phyloP scores from a whole-genome alignment of 768 basidiomycete genomes.

The Leccinum variicolor region DNA sequence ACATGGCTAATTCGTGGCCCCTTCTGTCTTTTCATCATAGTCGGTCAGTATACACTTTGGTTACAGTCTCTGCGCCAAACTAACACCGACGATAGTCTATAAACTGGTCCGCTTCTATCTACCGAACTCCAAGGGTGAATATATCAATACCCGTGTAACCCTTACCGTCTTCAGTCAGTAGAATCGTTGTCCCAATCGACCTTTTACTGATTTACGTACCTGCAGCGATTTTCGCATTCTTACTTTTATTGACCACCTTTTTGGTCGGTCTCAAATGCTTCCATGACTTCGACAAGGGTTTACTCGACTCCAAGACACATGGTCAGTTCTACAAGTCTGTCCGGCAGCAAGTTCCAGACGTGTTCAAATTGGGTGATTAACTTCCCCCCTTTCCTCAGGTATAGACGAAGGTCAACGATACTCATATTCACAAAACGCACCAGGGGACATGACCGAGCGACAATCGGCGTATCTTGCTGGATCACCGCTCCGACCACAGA shows the following conservation, averaged over 20 bases:
- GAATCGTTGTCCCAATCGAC: background rate
- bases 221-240: conserved; percentile 70
- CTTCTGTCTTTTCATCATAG: conserved; percentile 13
- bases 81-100: conserved; percentile 50
- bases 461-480: conserved; percentile 30
- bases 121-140: conserved; percentile 50
- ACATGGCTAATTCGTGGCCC: conserved; percentile 4
- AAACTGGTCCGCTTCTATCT: conserved; percentile 84
- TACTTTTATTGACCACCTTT: conserved; percentile 71
- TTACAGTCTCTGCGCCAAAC: background rate
- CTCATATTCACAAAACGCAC: conserved; percentile 37
- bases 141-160: conserved; percentile 72
- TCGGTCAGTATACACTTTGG: conserved; percentile 20
- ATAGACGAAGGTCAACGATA: conserved; percentile 46
- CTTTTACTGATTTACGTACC: background rate
- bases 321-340: conserved; percentile 53
- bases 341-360: conserved; percentile 19
- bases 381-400: conserved; percentile 33
- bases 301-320: conserved; percentile 67
- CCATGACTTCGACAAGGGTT: conserved; percentile 76
- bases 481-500: conserved; percentile 52
- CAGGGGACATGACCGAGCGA: conserved; percentile 45
- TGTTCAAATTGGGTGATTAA: conserved; percentile 37
- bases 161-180: conserved; percentile 76
- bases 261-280: conserved; percentile 76